Evolutionary conservation across 192 early-diverging fungal genomes (phyloP).

Genomic region (Diversispora epigaea): DNA sequence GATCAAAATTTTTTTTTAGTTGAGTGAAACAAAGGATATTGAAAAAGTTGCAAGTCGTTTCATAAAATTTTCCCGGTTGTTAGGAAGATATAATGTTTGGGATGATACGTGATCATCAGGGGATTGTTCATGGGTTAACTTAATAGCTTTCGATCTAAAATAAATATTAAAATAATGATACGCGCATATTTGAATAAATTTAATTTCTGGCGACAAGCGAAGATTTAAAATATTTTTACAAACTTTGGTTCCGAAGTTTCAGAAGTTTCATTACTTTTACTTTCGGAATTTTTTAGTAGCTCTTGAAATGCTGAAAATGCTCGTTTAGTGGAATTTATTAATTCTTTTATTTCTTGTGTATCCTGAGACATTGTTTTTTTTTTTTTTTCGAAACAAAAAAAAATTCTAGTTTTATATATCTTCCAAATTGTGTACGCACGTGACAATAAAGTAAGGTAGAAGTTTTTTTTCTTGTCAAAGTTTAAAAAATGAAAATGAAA

Average conservation of each 20-base stretch:
- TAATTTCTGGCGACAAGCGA: neutral
- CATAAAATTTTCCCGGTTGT: constrained; percentile 14
- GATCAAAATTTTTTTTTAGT: too few species aligned
- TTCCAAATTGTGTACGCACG: too few species aligned
- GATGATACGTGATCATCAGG: too few species aligned
- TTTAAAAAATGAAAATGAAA: too few species aligned
- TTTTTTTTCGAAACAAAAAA: too few species aligned
- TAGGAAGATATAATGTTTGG: constrained; percentile 17
- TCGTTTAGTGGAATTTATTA: constrained; percentile 9
- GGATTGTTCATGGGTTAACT: neutral
- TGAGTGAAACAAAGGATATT: constrained; percentile 21
- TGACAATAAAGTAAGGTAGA: too few species aligned
- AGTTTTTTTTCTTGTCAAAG: too few species aligned
- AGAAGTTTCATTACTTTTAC: neutral
- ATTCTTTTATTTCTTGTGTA: neutral
- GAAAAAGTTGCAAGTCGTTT: constrained; percentile 16
- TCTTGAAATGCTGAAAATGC: neutral
- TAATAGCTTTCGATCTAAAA: neutral
- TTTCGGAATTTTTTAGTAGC: neutral
- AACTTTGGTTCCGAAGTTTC: neutral
- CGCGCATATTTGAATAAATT: neutral
- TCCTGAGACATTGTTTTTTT: too few species aligned
- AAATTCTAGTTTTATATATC: too few species aligned
- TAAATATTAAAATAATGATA: neutral
- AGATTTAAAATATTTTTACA: neutral